A percentile compares a stretch with the other conserved stretches of the same genome.
phyloP scores from a whole-genome alignment of 192 early-diverging fungal genomes.

The Coemansia sp. region DNA sequence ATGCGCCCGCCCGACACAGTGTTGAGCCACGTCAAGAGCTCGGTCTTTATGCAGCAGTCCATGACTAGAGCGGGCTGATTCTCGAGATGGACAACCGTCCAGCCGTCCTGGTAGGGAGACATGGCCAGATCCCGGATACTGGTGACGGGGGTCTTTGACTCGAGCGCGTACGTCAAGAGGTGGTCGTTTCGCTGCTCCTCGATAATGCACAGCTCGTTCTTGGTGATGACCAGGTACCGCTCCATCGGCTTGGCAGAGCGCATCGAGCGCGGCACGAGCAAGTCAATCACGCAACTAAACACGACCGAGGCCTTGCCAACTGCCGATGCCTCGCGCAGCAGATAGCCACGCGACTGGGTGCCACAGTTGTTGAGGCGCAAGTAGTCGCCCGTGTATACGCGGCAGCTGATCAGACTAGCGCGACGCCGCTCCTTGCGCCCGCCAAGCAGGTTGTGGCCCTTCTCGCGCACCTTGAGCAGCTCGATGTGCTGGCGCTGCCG shows the following conservation, averaged over 20 bases:
- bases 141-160: slow-evolving; percentile 60
- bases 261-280: slow-evolving; percentile 71
- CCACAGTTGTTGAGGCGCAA: slow-evolving; percentile 60
- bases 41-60: slow-evolving; percentile 72
- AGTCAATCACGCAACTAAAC: slow-evolving; percentile 64
- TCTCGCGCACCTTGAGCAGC: slow-evolving; percentile 89
- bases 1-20: slow-evolving; percentile 62
- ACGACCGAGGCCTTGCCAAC: slow-evolving; percentile 58
- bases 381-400: slow-evolving; percentile 93
- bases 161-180: slow-evolving; percentile 57
- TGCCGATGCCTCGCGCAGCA: slow-evolving; percentile 41
- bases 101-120: slow-evolving; percentile 73
- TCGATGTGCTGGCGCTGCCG: slow-evolving; percentile 82
- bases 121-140: slow-evolving; percentile 63
- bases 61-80: slow-evolving; percentile 64
- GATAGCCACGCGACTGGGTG: slow-evolving; percentile 25
- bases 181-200: slow-evolving; percentile 59
- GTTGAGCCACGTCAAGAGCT: slow-evolving; percentile 65
- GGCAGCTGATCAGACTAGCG: slow-evolving; percentile 77
- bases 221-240: slow-evolving; percentile 71
- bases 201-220: slow-evolving; percentile 61
- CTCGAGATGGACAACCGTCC: slow-evolving; percentile 66
- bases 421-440: slow-evolving; percentile 91
- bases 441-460: slow-evolving; percentile 87
- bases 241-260: slow-evolving; percentile 73